These are phyloP conservation scores for Chrysophaeum taylorii DNA, from an alignment of 352 stramenopile species.

Conservation along the genomic window DNA sequence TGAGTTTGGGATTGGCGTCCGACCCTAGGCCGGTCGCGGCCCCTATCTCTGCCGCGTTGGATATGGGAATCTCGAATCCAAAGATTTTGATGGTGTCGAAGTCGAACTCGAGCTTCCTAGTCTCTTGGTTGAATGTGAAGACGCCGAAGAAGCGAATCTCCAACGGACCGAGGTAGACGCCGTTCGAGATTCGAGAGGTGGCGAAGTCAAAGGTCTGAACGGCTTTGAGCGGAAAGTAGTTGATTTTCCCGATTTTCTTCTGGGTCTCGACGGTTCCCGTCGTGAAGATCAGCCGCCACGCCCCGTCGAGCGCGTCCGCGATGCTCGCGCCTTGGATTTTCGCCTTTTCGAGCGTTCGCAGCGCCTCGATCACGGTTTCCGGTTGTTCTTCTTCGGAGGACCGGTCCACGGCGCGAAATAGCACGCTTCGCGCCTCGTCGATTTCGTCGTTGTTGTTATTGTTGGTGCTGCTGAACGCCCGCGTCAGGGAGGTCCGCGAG, in stretches of 20 bases:
- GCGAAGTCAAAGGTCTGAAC: conserved; percentile 47
- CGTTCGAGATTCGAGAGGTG: conserved; percentile 42
- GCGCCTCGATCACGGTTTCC: too few species aligned
- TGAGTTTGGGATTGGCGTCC: conserved; percentile 43
- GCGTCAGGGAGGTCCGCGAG: too few species aligned
- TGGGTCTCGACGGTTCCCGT: conserved; percentile 50
- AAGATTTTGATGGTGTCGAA: conserved; percentile 44
- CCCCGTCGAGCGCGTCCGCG: conserved; percentile 38
- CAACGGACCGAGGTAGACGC: conserved; percentile 46
- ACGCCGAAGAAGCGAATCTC: conserved; percentile 45
- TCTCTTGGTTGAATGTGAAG: conserved; percentile 42
- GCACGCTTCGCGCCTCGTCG: too few species aligned
- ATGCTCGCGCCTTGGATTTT: conserved; percentile 37
- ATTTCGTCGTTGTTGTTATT: too few species aligned
- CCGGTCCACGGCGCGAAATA: too few species aligned
- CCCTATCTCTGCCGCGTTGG: conserved; percentile 41
- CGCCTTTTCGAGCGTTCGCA: conserved; percentile 42
- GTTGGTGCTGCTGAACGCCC: too few species aligned
- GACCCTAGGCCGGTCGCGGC: conserved; percentile 40
- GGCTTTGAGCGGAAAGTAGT: conserved; percentile 58
- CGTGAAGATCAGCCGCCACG: conserved; percentile 56
- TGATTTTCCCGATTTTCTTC: conserved; percentile 39
- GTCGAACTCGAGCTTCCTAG: conserved; percentile 45
- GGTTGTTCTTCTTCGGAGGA: too few species aligned
- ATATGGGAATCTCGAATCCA: conserved; percentile 37